phyloP scores from a whole-genome alignment of 2,329 filamentous ascomycete genomes.

The Exophiala xenobiotica region DNA sequence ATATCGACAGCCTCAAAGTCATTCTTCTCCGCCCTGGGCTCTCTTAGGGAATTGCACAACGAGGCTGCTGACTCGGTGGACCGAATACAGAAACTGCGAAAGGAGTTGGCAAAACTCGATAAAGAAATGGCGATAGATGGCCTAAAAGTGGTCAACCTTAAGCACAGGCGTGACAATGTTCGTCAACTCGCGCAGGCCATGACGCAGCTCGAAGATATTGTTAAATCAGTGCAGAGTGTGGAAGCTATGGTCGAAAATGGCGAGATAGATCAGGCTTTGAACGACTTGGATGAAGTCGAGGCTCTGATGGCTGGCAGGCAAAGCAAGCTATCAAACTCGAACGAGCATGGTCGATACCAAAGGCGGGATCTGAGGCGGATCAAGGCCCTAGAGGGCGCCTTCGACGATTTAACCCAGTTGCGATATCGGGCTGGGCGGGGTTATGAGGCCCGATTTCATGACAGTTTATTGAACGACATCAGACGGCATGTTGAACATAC shows the following conservation, averaged over 20 bases:
- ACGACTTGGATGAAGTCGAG: conserved; percentile 75
- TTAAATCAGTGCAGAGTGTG: conserved; percentile 71
- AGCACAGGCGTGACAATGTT: conserved; percentile 79
- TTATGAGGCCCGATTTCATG: conserved; percentile 78
- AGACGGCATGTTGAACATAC: conserved; percentile 75
- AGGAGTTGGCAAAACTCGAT: conserved; percentile 78
- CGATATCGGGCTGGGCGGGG: conserved; percentile 80
- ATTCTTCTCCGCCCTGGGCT: conserved; percentile 92
- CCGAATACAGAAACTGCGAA: conserved; percentile 76
- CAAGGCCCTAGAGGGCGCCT: conserved; percentile 76
- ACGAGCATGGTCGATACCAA: conserved; percentile 27
- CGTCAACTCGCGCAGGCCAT: conserved; percentile 79
- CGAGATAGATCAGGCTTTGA: conserved; percentile 77
- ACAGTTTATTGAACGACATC: conserved; percentile 74
- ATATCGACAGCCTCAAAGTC: conserved; percentile 95
- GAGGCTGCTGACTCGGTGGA: conserved; percentile 90
- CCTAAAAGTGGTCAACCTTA: conserved; percentile 79
- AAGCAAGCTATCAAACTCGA: conserved; percentile 28
- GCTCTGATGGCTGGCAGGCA: conserved; percentile 69
- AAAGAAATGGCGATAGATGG: conserved; percentile 83
- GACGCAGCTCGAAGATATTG: conserved; percentile 75
- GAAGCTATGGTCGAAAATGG: conserved; percentile 80
- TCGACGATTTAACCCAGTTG: conserved; percentile 71
- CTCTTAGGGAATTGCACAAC: conserved; percentile 82
- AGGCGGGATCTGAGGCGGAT: conserved; percentile 69